phyloP scores from a whole-genome alignment of 805 yeast genomes.

The Candida jianshihensis region DNA sequence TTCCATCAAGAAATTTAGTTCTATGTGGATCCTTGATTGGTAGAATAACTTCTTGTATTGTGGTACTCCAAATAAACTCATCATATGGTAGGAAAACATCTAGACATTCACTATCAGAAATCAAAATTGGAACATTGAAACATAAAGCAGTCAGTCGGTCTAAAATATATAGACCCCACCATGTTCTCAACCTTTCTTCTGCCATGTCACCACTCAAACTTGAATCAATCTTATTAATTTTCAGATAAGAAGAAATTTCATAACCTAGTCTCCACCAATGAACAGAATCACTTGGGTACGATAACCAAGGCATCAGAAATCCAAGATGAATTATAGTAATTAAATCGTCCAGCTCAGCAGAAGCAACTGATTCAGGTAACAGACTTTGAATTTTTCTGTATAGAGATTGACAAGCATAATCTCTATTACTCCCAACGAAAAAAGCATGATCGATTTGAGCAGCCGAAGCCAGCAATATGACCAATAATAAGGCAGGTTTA shows the following conservation, averaged over 20 bases:
- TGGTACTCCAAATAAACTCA: slow-evolving; percentile 26
- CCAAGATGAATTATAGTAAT: slow-evolving; percentile 15
- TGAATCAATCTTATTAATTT: slow-evolving; percentile 4
- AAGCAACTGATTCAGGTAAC: slow-evolving; percentile 5
- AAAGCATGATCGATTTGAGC: slow-evolving; percentile 18
- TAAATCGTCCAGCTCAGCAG: slow-evolving; percentile 18
- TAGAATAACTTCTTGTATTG: slow-evolving; percentile 18
- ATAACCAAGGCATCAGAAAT: slow-evolving; percentile 21
- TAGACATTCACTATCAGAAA: slow-evolving; percentile 26
- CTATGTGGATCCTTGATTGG: slow-evolving; percentile 26
- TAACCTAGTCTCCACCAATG: slow-evolving; percentile 20
- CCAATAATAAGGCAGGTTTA: slow-evolving; percentile 13
- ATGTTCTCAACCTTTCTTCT: slow-evolving; percentile 33
- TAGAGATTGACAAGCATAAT: slow-evolving; percentile 10
- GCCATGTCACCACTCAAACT: slow-evolving; percentile 21
- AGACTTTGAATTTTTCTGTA: slow-evolving; percentile 14
- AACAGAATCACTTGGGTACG: slow-evolving; percentile 18
- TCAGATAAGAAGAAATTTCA: slow-evolving; percentile 6
- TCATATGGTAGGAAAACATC: slow-evolving; percentile 27
- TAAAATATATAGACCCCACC: slow-evolving; percentile 35
- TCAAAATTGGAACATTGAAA: slow-evolving; percentile 26
- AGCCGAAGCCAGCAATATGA: slow-evolving; percentile 13
- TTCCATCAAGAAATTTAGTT: slow-evolving; percentile 18
- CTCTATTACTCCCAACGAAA: slow-evolving; percentile 18
- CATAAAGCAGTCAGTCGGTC: slow-evolving; percentile 32